These are phyloP conservation scores for Sphagnurus paluster DNA, from an alignment of 1,284 basidiomycete species.

Conservation along the genomic window DNA sequence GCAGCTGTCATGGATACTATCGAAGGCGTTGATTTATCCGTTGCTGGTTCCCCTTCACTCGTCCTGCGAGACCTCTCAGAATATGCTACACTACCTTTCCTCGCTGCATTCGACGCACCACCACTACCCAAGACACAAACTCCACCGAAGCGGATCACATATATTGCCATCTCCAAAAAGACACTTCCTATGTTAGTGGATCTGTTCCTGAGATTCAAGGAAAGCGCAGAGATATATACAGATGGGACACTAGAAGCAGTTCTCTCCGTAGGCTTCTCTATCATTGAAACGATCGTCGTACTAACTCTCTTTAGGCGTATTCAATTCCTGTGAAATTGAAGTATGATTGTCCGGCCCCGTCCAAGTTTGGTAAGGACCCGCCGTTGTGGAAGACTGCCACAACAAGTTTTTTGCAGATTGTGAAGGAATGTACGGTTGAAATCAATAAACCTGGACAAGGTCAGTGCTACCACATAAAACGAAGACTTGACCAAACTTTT, in stretches of 20 bases:
- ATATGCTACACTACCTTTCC: constrained; percentile 82
- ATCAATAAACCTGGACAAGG: constrained; percentile 49
- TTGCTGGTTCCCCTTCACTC: constrained; percentile 65
- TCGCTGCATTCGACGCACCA: constrained; percentile 68
- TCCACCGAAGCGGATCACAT: constrained; percentile 71
- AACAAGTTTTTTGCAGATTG: constrained; percentile 65
- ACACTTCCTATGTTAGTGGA: constrained; percentile 83
- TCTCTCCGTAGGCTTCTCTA: constrained; percentile 60
- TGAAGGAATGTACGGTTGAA: constrained; percentile 60
- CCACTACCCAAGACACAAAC: constrained; percentile 32
- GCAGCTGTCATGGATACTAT: constrained; percentile 72
- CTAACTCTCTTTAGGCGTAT: constrained; percentile 59
- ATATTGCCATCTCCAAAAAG: constrained; percentile 85
- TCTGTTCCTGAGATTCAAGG: constrained; percentile 66
- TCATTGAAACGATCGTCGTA: background rate
- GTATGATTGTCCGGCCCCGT: constrained; percentile 89
- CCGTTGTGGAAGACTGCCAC: constrained; percentile 93
- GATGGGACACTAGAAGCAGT: constrained; percentile 85
- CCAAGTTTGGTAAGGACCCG: constrained; percentile 80
- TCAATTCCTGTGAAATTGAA: constrained; percentile 91
- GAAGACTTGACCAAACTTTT: background rate
- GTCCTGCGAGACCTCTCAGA: constrained; percentile 85
- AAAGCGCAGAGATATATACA: constrained; percentile 62
- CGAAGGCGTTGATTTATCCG: constrained; percentile 62
- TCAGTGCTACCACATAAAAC: constrained; percentile 26